Base-by-base conservation (phyloP, 2,329 filamentous ascomycete species). In the Botrytis sinoallii region DNA sequence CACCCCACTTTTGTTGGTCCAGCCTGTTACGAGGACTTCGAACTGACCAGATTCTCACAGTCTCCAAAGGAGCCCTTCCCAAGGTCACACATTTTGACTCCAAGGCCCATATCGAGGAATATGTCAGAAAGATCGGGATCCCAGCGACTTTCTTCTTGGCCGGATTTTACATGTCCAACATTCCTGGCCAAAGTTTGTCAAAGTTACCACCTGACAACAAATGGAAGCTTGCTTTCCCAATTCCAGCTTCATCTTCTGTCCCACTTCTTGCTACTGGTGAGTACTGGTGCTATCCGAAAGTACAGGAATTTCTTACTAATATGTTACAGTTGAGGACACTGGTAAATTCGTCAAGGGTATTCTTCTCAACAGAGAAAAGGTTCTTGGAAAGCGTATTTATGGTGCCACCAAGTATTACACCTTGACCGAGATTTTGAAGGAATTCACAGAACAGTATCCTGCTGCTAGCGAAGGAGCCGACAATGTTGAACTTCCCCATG, bases 91-190 rank as follows among this genome's bases (percentile, higher is more conserved):
- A 85, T 75, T 85, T 79, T 71, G 70, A 75, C 42, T 84, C 82
- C 66, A 85, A 85, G 77, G 77, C 80, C 1, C 74, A 76, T 0
- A 79, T 84, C 22, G 84, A 85, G 61, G 78, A 81, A 20, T 82
- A 82, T 16, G 80, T 82, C 55, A 75, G 81, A 44, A 70, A 75
- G 18, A 77, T 78, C n/a, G 83, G 82, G 0, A 80, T 88, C 7
- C 83, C 84, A 18, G 83, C 83, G 65, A 83, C 86, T 0, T 88
- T 86, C 78, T 84, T 86, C 75, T 80, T 84, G 5, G 84, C 86
- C 0, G 87, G 82, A 0, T 83, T 82, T 57, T 89, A 87, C 75
- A 88, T 88, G 86, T 83, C 84, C 75, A 88, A 88, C 73, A 81
- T 85, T 40, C 78, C 77, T 18, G 79, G 77, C 25, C 71, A 72